Evolutionary conservation across 2,329 filamentous ascomycete genomes (phyloP), one percentile per base, ranked within the genome.

Genomic region (Paramyrothecium roridum): DNA sequence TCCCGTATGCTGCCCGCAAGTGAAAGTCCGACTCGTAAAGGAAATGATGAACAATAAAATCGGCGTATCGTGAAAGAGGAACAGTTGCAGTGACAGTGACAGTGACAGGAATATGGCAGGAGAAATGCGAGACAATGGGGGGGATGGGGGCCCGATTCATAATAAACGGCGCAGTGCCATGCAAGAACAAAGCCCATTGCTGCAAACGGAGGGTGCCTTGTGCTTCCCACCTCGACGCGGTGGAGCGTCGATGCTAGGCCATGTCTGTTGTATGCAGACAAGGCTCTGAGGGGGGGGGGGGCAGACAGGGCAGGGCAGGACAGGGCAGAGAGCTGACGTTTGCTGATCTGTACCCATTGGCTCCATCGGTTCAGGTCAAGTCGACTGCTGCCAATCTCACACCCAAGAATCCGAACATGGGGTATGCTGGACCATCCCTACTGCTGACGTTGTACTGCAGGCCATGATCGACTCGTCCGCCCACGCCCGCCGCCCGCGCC

Each of bases 371-470:
- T 51, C 49, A 51, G 49, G 49, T 34, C 37, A 21, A 26, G 40
- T 33, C 49, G 30, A 26, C 21, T 33, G 16, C 48, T 40, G n/a
- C 49, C 49, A 34, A 37, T 40, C 49, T 40, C 33, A 26, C 48
- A 20, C 26, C 49, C 30, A 30, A 22, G 49, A 30, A 26, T 16
- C 12, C 23, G 17, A 33, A 40, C 49, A 51, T 20, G 49, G 37
- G 49, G 49, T 11, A 40, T 19, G 30, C 30, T 33, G 49, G 37
- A 19, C 30, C 49, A 51, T 21, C 49, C 49, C 37, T 51, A 33
- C 49, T 51, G 49, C 49, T 51, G 49, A 51, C 49, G 49, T 51
- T 51, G 49, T 51, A 51, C 33, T 34, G 49, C n/a, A 21, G 26
- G 20, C 49, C 49, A 48, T 51, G 26, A 51, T 51, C 26, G 49